Evolutionary conservation across 352 stramenopile genomes (phyloP).

Genomic region (Phytopythium ostracodes): DNA sequence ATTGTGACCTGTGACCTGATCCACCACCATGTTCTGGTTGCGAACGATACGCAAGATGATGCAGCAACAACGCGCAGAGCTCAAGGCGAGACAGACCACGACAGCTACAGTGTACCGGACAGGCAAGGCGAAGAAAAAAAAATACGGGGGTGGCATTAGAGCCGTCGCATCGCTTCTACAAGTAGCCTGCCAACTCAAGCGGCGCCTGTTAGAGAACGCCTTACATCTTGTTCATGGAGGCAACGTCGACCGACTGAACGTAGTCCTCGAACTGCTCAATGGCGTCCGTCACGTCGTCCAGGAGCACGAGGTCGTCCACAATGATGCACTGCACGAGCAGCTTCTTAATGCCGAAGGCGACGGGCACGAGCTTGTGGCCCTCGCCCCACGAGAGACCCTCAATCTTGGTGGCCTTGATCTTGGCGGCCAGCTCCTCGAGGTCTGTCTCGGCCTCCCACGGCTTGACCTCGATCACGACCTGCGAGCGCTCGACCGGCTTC

Average conservation of each 20-base stretch:
- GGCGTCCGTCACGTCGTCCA: slow-evolving; percentile 80
- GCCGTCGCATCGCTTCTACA: slow-evolving; percentile 4
- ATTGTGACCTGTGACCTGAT: too few species aligned
- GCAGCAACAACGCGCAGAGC: too few species aligned
- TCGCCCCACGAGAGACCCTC: slow-evolving; percentile 80
- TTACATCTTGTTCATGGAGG: slow-evolving; percentile 90
- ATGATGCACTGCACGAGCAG: slow-evolving; percentile 80
- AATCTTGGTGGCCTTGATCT: slow-evolving; percentile 72
- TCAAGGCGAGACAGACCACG: too few species aligned
- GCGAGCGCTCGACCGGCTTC: slow-evolving; percentile 56
- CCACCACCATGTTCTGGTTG: too few species aligned
- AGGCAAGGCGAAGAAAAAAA: slow-evolving; percentile 5
- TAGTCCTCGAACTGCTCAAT: slow-evolving; percentile 83
- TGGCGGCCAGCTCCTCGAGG: slow-evolving; percentile 61
- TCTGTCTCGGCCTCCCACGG: slow-evolving; percentile 79
- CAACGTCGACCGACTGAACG: slow-evolving; percentile 81
- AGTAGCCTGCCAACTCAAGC: neutral
- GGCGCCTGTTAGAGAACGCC: slow-evolving; percentile 12
- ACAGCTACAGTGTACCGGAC: too few species aligned
- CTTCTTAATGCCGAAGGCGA: slow-evolving; percentile 88
- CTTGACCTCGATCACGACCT: slow-evolving; percentile 65
- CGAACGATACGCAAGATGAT: too few species aligned
- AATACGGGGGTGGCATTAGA: slow-evolving; percentile 5
- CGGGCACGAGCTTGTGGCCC: slow-evolving; percentile 75
- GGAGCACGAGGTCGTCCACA: slow-evolving; percentile 72